Conservation (phyloP, 1,284 basidiomycete genomes). For the Microbotryum lychnidis-dioicae region DNA sequence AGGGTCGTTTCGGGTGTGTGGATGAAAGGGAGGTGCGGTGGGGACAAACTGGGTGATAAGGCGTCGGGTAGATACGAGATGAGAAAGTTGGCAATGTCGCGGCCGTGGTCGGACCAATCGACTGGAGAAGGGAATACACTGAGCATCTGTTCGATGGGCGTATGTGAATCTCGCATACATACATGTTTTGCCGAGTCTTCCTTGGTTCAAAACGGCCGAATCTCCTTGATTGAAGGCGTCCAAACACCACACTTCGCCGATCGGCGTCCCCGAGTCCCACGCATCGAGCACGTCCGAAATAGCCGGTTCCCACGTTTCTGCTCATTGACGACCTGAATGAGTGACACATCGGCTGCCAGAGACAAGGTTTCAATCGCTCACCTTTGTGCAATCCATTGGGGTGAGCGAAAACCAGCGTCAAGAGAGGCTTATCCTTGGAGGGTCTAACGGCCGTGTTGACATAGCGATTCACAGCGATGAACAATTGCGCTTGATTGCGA, state of each 20-base stretch:
- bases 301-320: constrained; percentile 59
- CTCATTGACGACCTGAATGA: background rate
- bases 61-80: constrained; percentile 48
- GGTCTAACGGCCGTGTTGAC: background rate
- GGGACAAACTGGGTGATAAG: background rate
- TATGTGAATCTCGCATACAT: constrained; percentile 34
- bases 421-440: background rate
- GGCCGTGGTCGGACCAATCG: constrained; percentile 59
- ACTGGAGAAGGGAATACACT: constrained; percentile 41
- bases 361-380: constrained; percentile 35
- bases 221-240: constrained; percentile 73
- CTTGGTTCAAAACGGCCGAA: constrained; percentile 56
- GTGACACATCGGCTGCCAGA: background rate
- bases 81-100: constrained; percentile 64
- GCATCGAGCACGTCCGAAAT: constrained; percentile 45
- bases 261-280: constrained; percentile 19
- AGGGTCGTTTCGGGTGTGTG: background rate
- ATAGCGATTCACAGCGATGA: constrained; percentile 22
- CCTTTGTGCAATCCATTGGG: constrained; percentile 76
- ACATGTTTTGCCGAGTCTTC: constrained; percentile 52
- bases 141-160: background rate
- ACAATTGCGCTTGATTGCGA: constrained; percentile 18
- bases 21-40: background rate
- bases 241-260: constrained; percentile 72
- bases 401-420: constrained; percentile 65